phyloP scores from a whole-genome alignment of 768 basidiomycete genomes.

The Amanita rimosa region DNA sequence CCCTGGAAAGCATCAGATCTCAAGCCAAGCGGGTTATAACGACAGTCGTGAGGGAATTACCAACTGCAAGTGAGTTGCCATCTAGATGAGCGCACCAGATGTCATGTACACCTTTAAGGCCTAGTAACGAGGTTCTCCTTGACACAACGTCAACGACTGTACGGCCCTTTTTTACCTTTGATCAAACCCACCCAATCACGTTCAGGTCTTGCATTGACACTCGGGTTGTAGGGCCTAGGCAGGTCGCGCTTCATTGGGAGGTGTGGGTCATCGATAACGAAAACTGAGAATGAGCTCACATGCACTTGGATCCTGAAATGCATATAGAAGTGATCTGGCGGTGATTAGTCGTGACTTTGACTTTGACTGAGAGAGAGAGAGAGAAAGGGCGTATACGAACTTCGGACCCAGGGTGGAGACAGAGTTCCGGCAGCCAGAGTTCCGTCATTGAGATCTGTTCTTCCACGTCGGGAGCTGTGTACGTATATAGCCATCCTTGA shows the following conservation, averaged over 20 bases:
- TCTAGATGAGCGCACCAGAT: constrained; percentile 45
- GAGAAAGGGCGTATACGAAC: constrained; percentile 12
- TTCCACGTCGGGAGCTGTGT: constrained; percentile 9
- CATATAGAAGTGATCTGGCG: constrained; percentile 41
- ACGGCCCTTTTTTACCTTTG: background rate
- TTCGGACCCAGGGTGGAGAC: constrained; percentile 27
- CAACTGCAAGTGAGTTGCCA: constrained; percentile 38
- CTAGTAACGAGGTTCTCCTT: constrained; percentile 26
- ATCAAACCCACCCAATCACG: constrained; percentile 24
- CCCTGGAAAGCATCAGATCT: constrained; percentile 23
- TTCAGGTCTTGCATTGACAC: constrained; percentile 37
- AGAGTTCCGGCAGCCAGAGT: constrained; percentile 31
- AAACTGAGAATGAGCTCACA: constrained; percentile 25
- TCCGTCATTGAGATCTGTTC: constrained; percentile 7
- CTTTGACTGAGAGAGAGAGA: background rate
- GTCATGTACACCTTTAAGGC: constrained; percentile 33
- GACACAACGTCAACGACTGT: background rate
- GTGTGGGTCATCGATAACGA: background rate
- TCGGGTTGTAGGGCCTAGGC: constrained; percentile 40
- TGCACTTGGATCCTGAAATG: constrained; percentile 31
- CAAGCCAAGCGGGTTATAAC: background rate
- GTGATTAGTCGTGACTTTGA: constrained; percentile 7
- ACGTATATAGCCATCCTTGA: constrained; percentile 39
- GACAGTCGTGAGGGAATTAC: constrained; percentile 18
- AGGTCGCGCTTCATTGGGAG: constrained; percentile 33